These are phyloP conservation scores for Nicotiana benthamiana DNA, from an alignment of 257 asterid genomes.

Conservation along the genomic window DNA sequence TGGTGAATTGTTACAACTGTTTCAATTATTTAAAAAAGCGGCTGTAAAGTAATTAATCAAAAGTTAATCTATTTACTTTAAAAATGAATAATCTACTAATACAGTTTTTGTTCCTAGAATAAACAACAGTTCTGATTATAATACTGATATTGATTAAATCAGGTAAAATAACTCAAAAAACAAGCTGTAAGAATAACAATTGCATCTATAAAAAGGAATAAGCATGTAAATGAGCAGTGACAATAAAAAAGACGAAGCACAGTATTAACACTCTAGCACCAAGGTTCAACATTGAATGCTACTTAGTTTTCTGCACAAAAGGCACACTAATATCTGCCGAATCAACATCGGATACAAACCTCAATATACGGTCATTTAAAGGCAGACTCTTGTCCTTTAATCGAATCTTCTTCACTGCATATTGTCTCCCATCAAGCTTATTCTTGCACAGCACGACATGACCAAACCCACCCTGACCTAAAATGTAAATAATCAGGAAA, in stretches of 20 bases:
- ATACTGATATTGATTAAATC: not conserved
- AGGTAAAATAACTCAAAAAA: not conserved
- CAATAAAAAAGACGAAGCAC: not conserved
- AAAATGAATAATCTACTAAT: not conserved
- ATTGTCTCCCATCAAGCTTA: slow-evolving; percentile 94
- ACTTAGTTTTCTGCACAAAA: slow-evolving; percentile 1
- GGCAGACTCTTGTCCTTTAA: slow-evolving; percentile 82
- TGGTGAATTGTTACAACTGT: no score
- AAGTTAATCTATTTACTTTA: not conserved
- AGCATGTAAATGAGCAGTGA: not conserved
- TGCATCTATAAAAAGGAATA: slow-evolving; percentile 2
- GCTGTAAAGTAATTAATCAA: not conserved
- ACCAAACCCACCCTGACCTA: slow-evolving; percentile 99
- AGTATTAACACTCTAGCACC: not conserved
- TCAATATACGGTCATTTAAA: slow-evolving; percentile 78
- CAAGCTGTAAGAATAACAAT: not conserved
- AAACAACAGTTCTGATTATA: not conserved
- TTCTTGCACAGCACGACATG: slow-evolving; percentile 93
- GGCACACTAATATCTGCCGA: not conserved
- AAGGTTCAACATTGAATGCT: not conserved
- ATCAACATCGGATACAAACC: slow-evolving; percentile 37
- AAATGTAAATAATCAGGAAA: slow-evolving; percentile 10
- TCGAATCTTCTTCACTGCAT: slow-evolving; percentile 91
- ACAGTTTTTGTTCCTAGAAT: not conserved
- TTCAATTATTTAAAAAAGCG: not conserved